Base-by-base conservation (phyloP, 805 yeast species). In the Kodamaea laetipori region DNA sequence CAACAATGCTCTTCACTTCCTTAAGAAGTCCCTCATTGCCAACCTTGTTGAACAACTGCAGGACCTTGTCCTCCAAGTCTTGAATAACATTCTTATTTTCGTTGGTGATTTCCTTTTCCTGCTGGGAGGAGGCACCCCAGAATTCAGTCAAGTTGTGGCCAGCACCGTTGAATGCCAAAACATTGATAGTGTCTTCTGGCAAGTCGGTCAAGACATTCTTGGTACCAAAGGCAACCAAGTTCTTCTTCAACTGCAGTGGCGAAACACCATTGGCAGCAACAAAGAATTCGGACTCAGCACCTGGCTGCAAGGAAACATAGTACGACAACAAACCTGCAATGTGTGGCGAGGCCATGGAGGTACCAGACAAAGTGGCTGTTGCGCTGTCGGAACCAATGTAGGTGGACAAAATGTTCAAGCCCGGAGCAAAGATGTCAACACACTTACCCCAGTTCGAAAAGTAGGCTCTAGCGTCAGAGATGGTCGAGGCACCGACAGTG, bases 321-420 rank as follows among this genome's bases (percentile, higher is more conserved):
- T 78, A 78, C 4, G 82, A 61, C 60, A 78, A 65, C 55, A 78
- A 68, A 15, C 84, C 83, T 28, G 77, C 72, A 50, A 78, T 63
- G 55, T 78, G 82, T 30, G 84, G 83, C 11, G 83, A 71, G 17
- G 83, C 83, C 84, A 79, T 79, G 30, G 83, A 79, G 15, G 84
- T 78, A 52, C 84, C 84, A 25, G 82, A 76, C 67, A 78, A 67
- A 17, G 74, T 66, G 49, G 77, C 74, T 25, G 79, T 71, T 50
- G 79, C 80, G 38, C 66, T 56, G 41, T 63, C 63, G 28, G 79
- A 73, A 40, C 81, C 80, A 50, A 73, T 78, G 66, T 74, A 78
- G 48, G 81, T 77, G 37, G 81, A 74, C 56, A 71, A 66, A 49
- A 78, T 70, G 62, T 77, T 76, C 55, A 76, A 74, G 50, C 82